Base-by-base conservation (phyloP, 257 asterid species). In the Fraxinus quadrangulata region DNA sequence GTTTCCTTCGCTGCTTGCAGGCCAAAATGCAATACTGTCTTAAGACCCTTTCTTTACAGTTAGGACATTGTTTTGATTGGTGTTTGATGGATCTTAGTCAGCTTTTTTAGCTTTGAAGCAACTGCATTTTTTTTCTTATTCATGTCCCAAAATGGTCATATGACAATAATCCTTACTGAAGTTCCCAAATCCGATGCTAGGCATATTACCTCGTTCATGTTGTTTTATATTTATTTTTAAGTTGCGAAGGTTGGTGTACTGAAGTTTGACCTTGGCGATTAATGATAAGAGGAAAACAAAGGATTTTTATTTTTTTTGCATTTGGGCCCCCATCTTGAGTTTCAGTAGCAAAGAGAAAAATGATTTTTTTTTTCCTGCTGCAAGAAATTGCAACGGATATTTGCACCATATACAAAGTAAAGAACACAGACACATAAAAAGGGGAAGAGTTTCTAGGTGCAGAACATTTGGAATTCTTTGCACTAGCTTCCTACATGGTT, bases 401-500 rank as follows among this genome's bases (percentile, higher is more conserved):
- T 45, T 45, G 61, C 19, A 63, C 34, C 33, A 63, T 63, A 63
- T 24, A 23, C 33, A 8, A 11, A 45, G 66, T n/a, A 77, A 26
- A 61, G 12, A 23, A 65, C 70, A 79, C 11, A 39, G 6, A 34
- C 72, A 51, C 39, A 45, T 45, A 26, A 26, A 61, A 36, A 6
- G 28, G 65, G 47, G 28, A 28, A 63, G 23, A n/a, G 26, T 49
- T 79, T 49, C 9, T 51, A 17, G 67, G 11, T 63, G 45, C 59
- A 33, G 13, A 7, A 36, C 30, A 40, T 37, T 45, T 51, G 21
- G 54, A 70, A 67, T 36, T 73, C 26, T 76, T 71, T 39, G 49
- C 68, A 9, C 37, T 71, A 78, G 56, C 39, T 65, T 63, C 36
- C 17, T 76, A 33, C 28, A 59, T 79, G 33, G 63, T 63, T 31